These are phyloP conservation scores for Haplographium delicatum DNA, from an alignment of 495 filamentous ascomycete species.

Conservation along the genomic window DNA sequence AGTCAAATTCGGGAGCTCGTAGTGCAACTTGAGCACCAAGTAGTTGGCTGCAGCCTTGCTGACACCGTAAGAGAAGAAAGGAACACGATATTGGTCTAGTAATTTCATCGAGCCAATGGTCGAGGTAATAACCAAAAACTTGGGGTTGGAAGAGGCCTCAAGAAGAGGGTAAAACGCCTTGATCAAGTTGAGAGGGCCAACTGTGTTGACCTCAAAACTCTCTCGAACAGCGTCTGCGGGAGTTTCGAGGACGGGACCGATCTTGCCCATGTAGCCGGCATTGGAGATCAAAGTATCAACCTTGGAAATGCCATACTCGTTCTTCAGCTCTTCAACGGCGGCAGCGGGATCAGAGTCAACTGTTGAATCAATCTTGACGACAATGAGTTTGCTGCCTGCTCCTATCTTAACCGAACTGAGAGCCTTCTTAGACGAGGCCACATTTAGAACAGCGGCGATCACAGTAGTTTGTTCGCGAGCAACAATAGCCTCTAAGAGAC, in stretches of 20 bases:
- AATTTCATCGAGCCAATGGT: constrained; percentile 26
- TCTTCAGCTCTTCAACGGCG: constrained; percentile 26
- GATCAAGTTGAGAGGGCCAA: constrained; percentile 33
- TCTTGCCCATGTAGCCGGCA: constrained; percentile 32
- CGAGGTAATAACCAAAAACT: constrained; percentile 35
- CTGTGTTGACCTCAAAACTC: constrained; percentile 37
- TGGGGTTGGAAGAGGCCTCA: constrained; percentile 26
- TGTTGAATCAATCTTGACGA: constrained; percentile 41
- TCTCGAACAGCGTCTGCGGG: constrained; percentile 28
- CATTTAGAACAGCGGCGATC: constrained; percentile 41
- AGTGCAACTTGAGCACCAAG: constrained; percentile 33
- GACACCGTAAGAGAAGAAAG: constrained; percentile 31
- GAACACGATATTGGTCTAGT: constrained; percentile 20
- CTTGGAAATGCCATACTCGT: constrained; percentile 28
- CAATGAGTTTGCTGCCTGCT: constrained; percentile 31
- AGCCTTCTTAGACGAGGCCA: constrained; percentile 17
- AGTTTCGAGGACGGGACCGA: constrained; percentile 22
- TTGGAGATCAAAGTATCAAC: constrained; percentile 49
- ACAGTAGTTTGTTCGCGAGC: constrained; percentile 39
- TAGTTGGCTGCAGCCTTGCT: constrained; percentile 36
- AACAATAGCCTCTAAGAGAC: constrained; percentile 34
- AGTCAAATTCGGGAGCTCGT: constrained; percentile 29
- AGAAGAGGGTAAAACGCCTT: constrained; percentile 35
- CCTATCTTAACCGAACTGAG: constrained; percentile 29
- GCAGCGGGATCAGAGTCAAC: constrained; percentile 25